These are phyloP conservation scores for Neurospora sp. DNA, from an alignment of 495 filamentous ascomycete genomes.

Conservation along the genomic window DNA sequence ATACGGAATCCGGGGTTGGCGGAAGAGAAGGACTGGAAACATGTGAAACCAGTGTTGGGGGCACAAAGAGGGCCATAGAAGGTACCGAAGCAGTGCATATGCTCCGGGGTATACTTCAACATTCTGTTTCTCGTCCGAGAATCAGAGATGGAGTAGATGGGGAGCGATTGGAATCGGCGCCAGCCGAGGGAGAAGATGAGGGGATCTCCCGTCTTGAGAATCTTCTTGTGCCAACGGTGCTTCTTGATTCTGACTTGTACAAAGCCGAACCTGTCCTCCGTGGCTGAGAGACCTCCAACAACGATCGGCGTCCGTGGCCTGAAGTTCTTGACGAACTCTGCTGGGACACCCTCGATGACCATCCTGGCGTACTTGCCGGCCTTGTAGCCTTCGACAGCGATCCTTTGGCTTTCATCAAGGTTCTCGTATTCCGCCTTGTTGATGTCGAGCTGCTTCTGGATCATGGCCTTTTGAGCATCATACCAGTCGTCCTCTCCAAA, in stretches of 20 bases:
- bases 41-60: constrained; percentile 91
- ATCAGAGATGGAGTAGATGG: constrained; percentile 90
- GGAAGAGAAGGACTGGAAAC: constrained; percentile 82
- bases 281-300: constrained; percentile 78
- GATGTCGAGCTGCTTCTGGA: constrained; percentile 90
- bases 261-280: constrained; percentile 90
- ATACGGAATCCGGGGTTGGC: constrained; percentile 87
- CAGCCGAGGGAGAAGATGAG: constrained; percentile 97
- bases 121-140: constrained; percentile 88
- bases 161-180: constrained; percentile 86
- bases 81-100: constrained; percentile 95
- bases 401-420: constrained; percentile 69
- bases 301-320: constrained; percentile 77
- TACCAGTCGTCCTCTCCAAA: constrained; percentile 99
- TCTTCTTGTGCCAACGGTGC: constrained; percentile 98
- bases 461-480: constrained; percentile 84
- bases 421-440: constrained; percentile 85
- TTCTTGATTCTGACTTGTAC: constrained; percentile 93
- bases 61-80: constrained; percentile 93
- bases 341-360: constrained; percentile 76
- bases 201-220: constrained; percentile 93
- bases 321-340: constrained; percentile 86
- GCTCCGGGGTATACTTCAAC: constrained; percentile 79
- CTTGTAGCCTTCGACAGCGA: constrained; percentile 76
- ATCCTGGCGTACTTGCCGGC: constrained; percentile 93